These are phyloP conservation scores for Isoetes taiwanensis DNA, from an alignment of 75 land plant genomes.

Conservation along the genomic window DNA sequence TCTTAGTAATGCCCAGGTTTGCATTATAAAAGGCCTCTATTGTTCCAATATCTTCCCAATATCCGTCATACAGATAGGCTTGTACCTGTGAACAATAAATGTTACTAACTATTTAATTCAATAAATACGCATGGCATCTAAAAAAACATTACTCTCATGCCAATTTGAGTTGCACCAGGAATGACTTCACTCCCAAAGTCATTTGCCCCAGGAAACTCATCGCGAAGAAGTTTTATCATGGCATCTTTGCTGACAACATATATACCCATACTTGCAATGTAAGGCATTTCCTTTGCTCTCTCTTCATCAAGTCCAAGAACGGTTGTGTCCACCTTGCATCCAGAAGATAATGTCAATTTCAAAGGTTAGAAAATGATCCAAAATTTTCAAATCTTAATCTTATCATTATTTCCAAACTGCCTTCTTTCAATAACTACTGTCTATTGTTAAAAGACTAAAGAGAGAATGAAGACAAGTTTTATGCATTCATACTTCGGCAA, in stretches of 20 bases:
- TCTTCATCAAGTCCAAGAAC: conserved; percentile 90
- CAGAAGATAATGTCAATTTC: background rate
- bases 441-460: too few relatives aligned
- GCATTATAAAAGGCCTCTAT: conserved; percentile 81
- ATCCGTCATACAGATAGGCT: conserved; percentile 50
- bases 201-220: conserved; percentile 55
- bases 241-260: conserved; percentile 70
- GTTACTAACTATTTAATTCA: background rate
- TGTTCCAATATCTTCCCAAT: conserved; percentile 83
- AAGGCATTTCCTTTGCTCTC: conserved; percentile 96
- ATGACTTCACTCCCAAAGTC: conserved; percentile 79
- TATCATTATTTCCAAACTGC: background rate
- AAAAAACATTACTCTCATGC: conserved; percentile 47
- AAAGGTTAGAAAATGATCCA: background rate
- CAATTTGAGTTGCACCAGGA: conserved; percentile 59
- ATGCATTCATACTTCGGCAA: too few relatives aligned
- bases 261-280: conserved; percentile 95
- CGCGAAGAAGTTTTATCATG: conserved; percentile 43
- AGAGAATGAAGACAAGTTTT: too few relatives aligned
- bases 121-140: background rate
- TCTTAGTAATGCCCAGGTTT: conserved; percentile 63
- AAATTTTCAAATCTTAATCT: too few relatives aligned
- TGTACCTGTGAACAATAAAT: conserved; percentile 34
- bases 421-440: too few relatives aligned
- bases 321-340: conserved; percentile 97